Base-by-base conservation (phyloP, 2,329 filamentous ascomycete genomes). In the Cadophora gregata region DNA sequence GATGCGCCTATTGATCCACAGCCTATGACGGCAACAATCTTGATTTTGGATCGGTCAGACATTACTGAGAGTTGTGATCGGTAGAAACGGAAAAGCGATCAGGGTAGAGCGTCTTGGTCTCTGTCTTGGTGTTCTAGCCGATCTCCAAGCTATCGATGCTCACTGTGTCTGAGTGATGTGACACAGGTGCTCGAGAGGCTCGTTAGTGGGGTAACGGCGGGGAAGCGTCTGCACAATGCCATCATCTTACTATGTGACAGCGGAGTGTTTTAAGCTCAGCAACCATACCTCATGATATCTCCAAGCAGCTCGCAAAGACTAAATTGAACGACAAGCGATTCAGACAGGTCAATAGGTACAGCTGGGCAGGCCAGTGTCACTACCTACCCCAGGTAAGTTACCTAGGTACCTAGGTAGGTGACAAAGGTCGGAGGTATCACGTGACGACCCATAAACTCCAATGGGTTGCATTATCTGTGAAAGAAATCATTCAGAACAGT, bases 1-100 rank as follows among this genome's bases (percentile, higher is more conserved):
- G 24, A 27, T 29, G 48, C 48, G 24, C 48, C 48, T 24, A 53
- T 53, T 12, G 48, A 53, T 27, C 48, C 48, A 29, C 48, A 53
- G 48, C 48, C 48, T 19, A 53, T 29, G 48, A 53, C 48, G 24
- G 48, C 48, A 16, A 53, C 27, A 12, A 14, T 31, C 48, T 29
- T 53, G 48, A 53, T 53, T 4, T 27, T 31, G 16, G 48, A 25
- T 47, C 19, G 21, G 42, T 5, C 21, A 6, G n/a, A 47, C 42
- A 47, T 47, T 47, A 9, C n/a, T 21, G 42, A 12, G 14, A 42
- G 7, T 47, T n/a, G 19, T n/a, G 42, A 47, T 47, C 19, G 42
- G 19, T 47, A 8, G 21, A 21, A 10, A 47, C n/a, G 19, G 42
- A 47, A 47, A n/a, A 12, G 6, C 3, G 9, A 6, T 21, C 5